phyloP scores from a whole-genome alignment of 2,329 filamentous ascomycete species.

The Cylindrodendrum hubeiense region DNA sequence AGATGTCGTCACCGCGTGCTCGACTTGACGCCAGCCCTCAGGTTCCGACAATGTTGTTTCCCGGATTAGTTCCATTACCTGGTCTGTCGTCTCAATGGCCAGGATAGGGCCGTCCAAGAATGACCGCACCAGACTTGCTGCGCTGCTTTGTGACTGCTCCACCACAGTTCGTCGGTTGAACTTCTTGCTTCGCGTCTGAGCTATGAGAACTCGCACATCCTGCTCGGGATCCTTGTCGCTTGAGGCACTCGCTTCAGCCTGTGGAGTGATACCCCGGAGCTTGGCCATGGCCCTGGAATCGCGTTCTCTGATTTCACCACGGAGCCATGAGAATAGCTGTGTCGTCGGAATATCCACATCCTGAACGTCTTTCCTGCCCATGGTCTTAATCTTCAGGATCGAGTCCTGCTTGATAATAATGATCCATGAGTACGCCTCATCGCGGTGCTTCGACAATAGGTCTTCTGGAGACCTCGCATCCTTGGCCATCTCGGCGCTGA shows the following conservation, averaged over 20 bases:
- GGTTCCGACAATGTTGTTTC: slow-evolving; percentile 81
- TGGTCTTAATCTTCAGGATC: slow-evolving; percentile 82
- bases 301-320: slow-evolving; percentile 83
- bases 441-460: slow-evolving; percentile 79
- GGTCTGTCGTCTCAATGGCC: slow-evolving; percentile 89
- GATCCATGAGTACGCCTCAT: slow-evolving; percentile 86
- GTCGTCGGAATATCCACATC: slow-evolving; percentile 81
- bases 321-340: slow-evolving; percentile 84
- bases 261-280: slow-evolving; percentile 49
- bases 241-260: slow-evolving; percentile 46
- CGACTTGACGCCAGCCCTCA: slow-evolving; percentile 85
- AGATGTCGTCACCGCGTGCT: slow-evolving; percentile 80
- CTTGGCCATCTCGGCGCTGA: slow-evolving; percentile 88
- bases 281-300: slow-evolving; percentile 71
- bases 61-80: slow-evolving; percentile 81
- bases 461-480: slow-evolving; percentile 86
- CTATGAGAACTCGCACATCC: slow-evolving; percentile 87
- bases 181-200: slow-evolving; percentile 89
- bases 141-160: slow-evolving; percentile 76
- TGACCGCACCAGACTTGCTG: slow-evolving; percentile 73
- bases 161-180: slow-evolving; percentile 89
- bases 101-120: slow-evolving; percentile 84
- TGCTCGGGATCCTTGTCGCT: slow-evolving; percentile 63
- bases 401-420: slow-evolving; percentile 86
- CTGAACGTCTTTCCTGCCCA: slow-evolving; percentile 78